Percentiles rank a stretch among this genome's conserved stretches.
Conservation (phyloP, 768 basidiomycete species). For the Hygrophorus pudorinus region DNA sequence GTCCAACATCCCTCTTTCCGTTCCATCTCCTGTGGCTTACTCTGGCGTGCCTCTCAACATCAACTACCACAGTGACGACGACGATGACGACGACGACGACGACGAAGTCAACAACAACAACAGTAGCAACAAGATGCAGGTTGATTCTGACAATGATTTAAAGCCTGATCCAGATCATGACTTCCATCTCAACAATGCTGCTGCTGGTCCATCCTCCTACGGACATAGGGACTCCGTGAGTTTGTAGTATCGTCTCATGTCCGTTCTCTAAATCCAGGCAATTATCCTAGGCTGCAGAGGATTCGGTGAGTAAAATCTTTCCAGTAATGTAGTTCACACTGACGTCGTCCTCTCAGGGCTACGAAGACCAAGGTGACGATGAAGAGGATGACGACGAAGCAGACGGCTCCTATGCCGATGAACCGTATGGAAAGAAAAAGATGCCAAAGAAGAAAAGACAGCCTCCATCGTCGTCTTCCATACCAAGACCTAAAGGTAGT, state of each 20-base stretch:
- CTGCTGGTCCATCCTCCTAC: conserved; percentile 24
- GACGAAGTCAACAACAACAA: conserved; percentile 47
- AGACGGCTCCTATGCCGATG: conserved; percentile 72
- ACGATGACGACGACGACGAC: conserved; percentile 40
- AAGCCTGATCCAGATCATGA: conserved; percentile 46
- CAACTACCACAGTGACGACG: conserved; percentile 47
- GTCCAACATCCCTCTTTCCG: conserved; percentile 13
- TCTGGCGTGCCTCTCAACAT: conserved; percentile 35
- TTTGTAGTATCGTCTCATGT: conserved; percentile 10
- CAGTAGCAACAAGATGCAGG: conserved; percentile 52
- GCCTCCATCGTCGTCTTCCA: conserved; percentile 21
- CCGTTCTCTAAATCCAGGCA: conserved; percentile 9
- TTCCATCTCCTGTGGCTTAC: conserved; percentile 8
- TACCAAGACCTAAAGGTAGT: conserved; percentile 52
- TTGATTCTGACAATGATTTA: conserved; percentile 52
- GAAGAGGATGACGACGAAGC: conserved; percentile 51
- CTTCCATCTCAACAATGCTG: conserved; percentile 46
- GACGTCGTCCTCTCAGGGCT: conserved; percentile 27
- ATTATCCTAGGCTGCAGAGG: conserved; percentile 36
- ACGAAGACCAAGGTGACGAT: conserved; percentile 39
- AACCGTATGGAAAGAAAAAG: conserved; percentile 67
- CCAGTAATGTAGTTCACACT: conserved; percentile 9
- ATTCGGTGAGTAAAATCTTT: conserved; percentile 41
- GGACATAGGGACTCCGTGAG: conserved; percentile 31
- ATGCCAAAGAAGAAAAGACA: conserved; percentile 60